Evolutionary conservation across 2,329 filamentous ascomycete species (phyloP).

Genomic region (Ophiostoma novo-ulmi): DNA sequence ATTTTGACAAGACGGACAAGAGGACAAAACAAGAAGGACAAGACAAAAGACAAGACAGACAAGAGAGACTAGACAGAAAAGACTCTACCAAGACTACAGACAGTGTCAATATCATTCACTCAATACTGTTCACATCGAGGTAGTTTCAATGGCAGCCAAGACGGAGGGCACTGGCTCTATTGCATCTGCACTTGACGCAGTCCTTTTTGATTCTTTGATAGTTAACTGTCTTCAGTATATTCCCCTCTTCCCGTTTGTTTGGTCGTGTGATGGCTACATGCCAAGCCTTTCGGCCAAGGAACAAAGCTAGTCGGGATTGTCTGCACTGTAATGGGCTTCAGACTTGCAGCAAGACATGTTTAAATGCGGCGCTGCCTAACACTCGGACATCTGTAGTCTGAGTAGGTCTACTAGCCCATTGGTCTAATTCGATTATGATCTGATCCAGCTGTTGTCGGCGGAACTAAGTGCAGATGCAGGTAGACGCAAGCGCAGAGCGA

Average conservation of each 20-base stretch:
- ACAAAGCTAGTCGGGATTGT: not conserved
- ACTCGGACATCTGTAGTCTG: not conserved
- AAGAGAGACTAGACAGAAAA: not conserved
- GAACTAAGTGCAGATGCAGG: not conserved
- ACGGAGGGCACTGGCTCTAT: not conserved
- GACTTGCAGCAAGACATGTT: not conserved
- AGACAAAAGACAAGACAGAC: not conserved
- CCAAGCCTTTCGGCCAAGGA: not conserved
- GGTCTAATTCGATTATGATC: not conserved
- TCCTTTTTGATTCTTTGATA: not conserved
- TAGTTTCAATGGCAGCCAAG: constrained; percentile 4
- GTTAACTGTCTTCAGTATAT: not conserved
- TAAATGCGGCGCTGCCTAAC: not conserved
- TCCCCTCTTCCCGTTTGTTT: constrained; percentile 6
- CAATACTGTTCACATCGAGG: not conserved
- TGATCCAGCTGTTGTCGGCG: not conserved
- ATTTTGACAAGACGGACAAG: not conserved
- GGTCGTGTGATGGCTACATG: constrained; percentile 2
- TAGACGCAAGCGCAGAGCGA: not conserved
- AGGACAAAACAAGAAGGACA: not conserved
- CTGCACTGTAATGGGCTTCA: not conserved
- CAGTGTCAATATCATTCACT: not conserved
- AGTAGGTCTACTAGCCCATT: not conserved
- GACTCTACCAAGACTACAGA: not conserved
- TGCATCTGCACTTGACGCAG: not conserved